Evolutionary conservation across 2,329 filamentous ascomycete species (phyloP), one percentile per base, ranked within the genome.

Genomic region (Talaromyces rugulosus): DNA sequence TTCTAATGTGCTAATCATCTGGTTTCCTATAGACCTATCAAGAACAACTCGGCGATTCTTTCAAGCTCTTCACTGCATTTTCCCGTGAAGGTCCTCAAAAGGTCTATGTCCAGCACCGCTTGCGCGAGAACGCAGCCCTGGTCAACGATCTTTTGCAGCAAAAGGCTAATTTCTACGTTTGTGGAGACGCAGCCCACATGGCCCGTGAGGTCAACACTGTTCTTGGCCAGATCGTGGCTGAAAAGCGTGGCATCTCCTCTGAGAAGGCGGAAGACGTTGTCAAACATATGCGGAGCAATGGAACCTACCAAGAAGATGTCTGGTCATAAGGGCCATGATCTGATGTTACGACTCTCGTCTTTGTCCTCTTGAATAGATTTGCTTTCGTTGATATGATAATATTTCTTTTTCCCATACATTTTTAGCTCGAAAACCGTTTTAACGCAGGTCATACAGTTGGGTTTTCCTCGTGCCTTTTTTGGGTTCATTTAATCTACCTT

Each of bases 181-280:
- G 96, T 71, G 95, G 95, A 79, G 95, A 99, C 74, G 96, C 96
- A 0, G 91, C 95, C 61, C 93, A 96, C 81, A 97, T 97, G 93
- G 93, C 93, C 54, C 88, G 93, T 62, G 93, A 96, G 75, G 92
- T 97, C 71, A 97, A 96, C 75, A 83, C 88, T 28, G 87, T 92
- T n/a, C 83, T 99, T 51, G 89, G 84, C 30, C 88, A 96, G 74
- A 96, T 98, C 72, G 88, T 99, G 69, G 83, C 92, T 30, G 87
- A 93, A 74, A 85, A 96, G 76, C 86, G 95, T 59, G 89, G 89
- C 57, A 84, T 98, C 62, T 83, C 91, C 1, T 89, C 94, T 71
- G 82, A 89, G 66, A 96, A 96, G 84, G 95, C 87, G 14, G 95
- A 99, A 79, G 94, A 98, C 73, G 88, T 97, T 71, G 92, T 99